Conservation (phyloP, 768 basidiomycete species). For the Hirschioporus abietinus region DNA sequence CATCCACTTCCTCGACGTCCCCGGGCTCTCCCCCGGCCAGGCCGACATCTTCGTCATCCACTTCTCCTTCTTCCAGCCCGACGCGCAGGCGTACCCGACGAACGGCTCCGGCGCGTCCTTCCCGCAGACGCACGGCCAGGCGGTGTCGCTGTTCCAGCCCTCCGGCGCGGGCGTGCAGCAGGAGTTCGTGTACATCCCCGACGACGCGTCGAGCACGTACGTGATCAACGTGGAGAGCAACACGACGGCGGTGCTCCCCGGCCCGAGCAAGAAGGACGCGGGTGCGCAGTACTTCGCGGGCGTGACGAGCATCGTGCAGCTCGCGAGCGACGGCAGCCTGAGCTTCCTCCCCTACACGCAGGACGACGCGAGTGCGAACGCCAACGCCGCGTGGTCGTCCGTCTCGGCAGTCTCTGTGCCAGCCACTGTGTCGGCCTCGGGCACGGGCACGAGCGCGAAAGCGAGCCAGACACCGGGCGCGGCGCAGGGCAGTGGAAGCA, state of each 20-base stretch:
- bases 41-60: constrained; percentile 85
- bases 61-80: constrained; percentile 77
- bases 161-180: constrained; percentile 56
- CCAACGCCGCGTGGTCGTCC: constrained; percentile 41
- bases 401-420: constrained; percentile 36
- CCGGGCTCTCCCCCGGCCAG: constrained; percentile 58
- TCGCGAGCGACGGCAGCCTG: constrained; percentile 54
- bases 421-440: constrained; percentile 12
- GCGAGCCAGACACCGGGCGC: constrained; percentile 1
- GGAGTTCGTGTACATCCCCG: constrained; percentile 74
- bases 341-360: constrained; percentile 55
- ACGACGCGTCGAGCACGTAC: constrained; percentile 68
- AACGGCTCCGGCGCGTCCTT: constrained; percentile 43
- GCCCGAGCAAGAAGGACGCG: constrained; percentile 56
- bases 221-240: constrained; percentile 72
- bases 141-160: constrained; percentile 62
- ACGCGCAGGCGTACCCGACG: constrained; percentile 51
- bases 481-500: neutral
- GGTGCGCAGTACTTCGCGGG: constrained; percentile 60
- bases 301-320: constrained; percentile 57
- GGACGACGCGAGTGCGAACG: constrained; percentile 37
- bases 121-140: constrained; percentile 64
- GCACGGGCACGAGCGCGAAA: neutral
- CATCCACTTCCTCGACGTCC: constrained; percentile 75
- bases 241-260: constrained; percentile 54